These are phyloP conservation scores for Thermothelomyces thermophilus DNA, from an alignment of 2,329 filamentous ascomycete genomes.

Conservation along the genomic window DNA sequence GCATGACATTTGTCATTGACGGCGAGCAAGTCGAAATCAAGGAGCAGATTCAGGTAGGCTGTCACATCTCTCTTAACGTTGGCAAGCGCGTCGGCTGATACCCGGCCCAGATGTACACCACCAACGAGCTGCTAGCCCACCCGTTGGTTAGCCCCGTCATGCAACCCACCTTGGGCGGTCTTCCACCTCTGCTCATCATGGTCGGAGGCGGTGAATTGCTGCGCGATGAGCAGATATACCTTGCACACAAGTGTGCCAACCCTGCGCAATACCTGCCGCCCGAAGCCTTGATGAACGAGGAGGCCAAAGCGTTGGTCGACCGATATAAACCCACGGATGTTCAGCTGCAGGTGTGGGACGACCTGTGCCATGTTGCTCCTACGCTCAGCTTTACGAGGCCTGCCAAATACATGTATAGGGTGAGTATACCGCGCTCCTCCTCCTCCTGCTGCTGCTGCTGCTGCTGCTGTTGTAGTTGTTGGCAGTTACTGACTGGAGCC, in stretches of 20 bases:
- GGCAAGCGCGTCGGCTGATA: conserved; percentile 13
- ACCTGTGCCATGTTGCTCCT: conserved; percentile 85
- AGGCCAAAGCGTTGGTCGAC: conserved; percentile 51
- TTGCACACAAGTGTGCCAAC: conserved; percentile 90
- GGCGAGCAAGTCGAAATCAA: conserved; percentile 67
- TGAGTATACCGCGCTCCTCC: not conserved
- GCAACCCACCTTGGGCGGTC: conserved; percentile 80
- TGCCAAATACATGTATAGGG: conserved; percentile 92
- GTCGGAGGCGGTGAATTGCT: conserved; percentile 84
- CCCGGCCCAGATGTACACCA: conserved; percentile 54
- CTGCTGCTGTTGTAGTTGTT: no score
- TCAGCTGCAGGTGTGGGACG: conserved; percentile 92
- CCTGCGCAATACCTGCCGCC: conserved; percentile 69
- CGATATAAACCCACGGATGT: conserved; percentile 81
- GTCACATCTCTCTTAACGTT: not conserved
- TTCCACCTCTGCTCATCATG: conserved; percentile 81
- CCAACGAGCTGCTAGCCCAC: conserved; percentile 78
- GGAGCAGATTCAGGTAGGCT: conserved; percentile 78
- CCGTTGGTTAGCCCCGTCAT: conserved; percentile 85
- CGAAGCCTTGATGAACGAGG: conserved; percentile 55
- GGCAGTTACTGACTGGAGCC: not conserved
- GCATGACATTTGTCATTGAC: conserved; percentile 61
- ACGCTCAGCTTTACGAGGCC: conserved; percentile 95
- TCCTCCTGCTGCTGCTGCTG: no score
- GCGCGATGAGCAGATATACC: conserved; percentile 87